phyloP scores from a whole-genome alignment of 1,139 yeast genomes.

The Geotrichum candidum region DNA sequence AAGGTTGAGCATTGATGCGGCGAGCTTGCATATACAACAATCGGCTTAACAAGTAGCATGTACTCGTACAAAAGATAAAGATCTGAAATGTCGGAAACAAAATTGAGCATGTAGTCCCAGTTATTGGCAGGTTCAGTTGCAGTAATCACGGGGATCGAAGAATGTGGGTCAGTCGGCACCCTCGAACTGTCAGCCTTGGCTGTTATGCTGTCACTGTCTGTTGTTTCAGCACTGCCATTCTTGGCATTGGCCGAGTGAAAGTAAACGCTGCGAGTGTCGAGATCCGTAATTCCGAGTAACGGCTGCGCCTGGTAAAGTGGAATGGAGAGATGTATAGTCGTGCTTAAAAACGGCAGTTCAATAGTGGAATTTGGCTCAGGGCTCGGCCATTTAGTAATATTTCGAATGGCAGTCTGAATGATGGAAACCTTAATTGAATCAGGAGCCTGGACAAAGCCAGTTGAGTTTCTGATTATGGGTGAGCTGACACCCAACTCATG shows the following conservation, averaged over 20 bases:
- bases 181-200: background rate
- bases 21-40: conserved; percentile 23
- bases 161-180: background rate
- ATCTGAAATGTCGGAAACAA: conserved; percentile 20
- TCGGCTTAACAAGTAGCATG: conserved; percentile 22
- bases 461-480: background rate
- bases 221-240: conserved; percentile 13
- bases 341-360: conserved; percentile 28
- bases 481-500: background rate
- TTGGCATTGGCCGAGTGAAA: conserved; percentile 15
- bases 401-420: conserved; percentile 28
- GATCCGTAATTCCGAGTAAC: conserved; percentile 15
- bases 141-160: conserved; percentile 7
- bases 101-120: conserved; percentile 21
- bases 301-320: conserved; percentile 20
- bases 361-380: conserved; percentile 20
- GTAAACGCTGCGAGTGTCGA: conserved; percentile 9
- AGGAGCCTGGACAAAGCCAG: background rate
- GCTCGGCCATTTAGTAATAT: conserved; percentile 29
- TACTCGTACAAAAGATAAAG: conserved; percentile 28
- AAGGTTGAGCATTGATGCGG: conserved; percentile 27
- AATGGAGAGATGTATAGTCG: conserved; percentile 15
- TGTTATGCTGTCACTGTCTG: background rate
- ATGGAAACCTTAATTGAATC: conserved; percentile 15
- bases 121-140: conserved; percentile 19